Evolutionary conservation across 345 rosid genomes (phyloP).

Genomic region (Hibiscus mutabilis): DNA sequence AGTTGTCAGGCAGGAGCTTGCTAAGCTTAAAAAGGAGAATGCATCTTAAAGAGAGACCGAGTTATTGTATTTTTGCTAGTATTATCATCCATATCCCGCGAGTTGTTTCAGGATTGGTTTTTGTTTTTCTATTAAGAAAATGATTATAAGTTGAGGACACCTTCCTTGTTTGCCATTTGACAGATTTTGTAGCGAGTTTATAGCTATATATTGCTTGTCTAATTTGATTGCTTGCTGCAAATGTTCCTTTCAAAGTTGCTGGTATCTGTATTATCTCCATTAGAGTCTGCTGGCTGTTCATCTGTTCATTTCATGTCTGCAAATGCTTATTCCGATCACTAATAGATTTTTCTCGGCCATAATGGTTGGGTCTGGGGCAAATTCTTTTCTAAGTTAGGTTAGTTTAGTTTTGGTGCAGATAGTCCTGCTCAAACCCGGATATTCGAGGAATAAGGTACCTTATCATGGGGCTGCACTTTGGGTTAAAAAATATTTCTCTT

Average conservation of each 20-base stretch:
- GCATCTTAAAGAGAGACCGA: conserved; percentile 13
- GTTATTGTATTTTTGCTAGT: conserved; percentile 14
- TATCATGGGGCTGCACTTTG: too few relatives aligned
- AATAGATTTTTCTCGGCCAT: too few relatives aligned
- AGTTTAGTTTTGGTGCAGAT: too few relatives aligned
- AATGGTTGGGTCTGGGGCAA: too few relatives aligned
- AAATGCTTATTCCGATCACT: too few relatives aligned
- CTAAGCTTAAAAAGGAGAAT: conserved; percentile 47
- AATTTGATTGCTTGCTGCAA: not conserved
- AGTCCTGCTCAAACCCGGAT: too few relatives aligned
- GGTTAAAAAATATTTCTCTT: too few relatives aligned
- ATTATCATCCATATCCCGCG: conserved; percentile 11
- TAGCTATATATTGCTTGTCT: not conserved
- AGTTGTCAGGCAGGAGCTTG: conserved; percentile 55
- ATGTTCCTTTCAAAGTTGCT: not conserved
- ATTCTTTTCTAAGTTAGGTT: too few relatives aligned
- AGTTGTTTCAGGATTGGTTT: conserved; percentile 7
- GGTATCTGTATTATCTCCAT: not conserved
- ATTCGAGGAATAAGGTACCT: too few relatives aligned
- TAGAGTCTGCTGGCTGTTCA: too few relatives aligned
- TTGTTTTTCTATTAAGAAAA: not conserved
- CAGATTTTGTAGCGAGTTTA: conserved; percentile 10
- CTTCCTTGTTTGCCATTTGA: not conserved
- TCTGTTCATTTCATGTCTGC: not conserved
- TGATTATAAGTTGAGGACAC: not conserved